Evolutionary conservation across 495 filamentous ascomycete genomes (phyloP), one percentile per base, ranked within the genome.

Genomic region (Aspergillus egyptiacus): DNA sequence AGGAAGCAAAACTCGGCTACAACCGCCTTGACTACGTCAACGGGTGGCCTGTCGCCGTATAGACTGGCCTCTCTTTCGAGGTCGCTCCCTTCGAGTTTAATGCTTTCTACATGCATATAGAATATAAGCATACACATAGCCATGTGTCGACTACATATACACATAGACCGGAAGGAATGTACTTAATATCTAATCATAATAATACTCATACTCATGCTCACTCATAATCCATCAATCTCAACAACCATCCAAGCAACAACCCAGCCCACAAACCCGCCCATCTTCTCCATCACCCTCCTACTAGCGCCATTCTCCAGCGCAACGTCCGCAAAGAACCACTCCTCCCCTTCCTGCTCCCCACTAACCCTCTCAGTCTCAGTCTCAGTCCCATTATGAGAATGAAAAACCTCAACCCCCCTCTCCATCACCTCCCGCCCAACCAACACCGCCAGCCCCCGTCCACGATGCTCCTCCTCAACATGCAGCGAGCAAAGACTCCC

Each of bases 381-480:
- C 28, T 24, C 13, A 34, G 35, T 7, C 43, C 50, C 18, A n/a
- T n/a, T n/a, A n/a, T n/a, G n/a, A n/a, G n/a, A n/a, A n/a, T n/a
- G n/a, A 37, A 46, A 46, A 17, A 34, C 24, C 9, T 27, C 46
- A 61, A 67, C 64, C 1, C 68, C 63, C 32, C 51, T 37, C 20
- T 54, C 51, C 66, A 68, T 68, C 0, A 72, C 52, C 42, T 71
- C 60, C 24, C 52, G 54, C 1, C 65, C 65, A 38, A 78, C 64
- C 11, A 48, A 22, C 31, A 62, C 57, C 17, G 71, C 74, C 3
- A 79, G 48, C 1, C 74, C 73, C 22, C 51, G 56, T 0, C 74
- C 71, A 1, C 76, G 60, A 62, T 78, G 66, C 37, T 61, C 70
- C 24, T 64, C 58, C 42, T 77, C 67, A 36, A 79, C 76, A 57